Evolutionary conservation across 2,329 filamentous ascomycete genomes (phyloP).

Genomic region (Dendryphion nanum): DNA sequence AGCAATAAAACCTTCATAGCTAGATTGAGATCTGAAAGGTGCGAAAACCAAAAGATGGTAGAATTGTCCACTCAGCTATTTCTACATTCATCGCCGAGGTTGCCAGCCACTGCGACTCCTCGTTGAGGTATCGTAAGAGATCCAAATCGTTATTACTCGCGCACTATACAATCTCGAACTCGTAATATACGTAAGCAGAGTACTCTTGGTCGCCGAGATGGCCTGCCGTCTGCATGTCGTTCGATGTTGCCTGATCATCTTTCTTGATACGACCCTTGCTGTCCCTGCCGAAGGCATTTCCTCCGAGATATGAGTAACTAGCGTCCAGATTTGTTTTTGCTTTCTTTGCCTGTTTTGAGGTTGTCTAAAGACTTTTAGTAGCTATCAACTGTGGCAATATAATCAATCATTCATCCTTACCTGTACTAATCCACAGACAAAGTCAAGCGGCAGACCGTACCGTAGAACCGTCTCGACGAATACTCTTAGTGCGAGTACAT

Average conservation of each 20-base stretch:
- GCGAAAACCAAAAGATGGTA: background rate
- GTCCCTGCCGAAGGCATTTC: slow-evolving; percentile 90
- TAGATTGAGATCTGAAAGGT: no score
- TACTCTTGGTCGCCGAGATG: slow-evolving; percentile 77
- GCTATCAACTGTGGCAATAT: background rate
- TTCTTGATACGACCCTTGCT: slow-evolving; percentile 91
- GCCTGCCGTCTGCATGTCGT: slow-evolving; percentile 78
- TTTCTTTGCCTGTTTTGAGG: slow-evolving; percentile 77
- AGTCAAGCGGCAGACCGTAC: slow-evolving; percentile 89
- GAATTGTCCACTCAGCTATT: slow-evolving; percentile 1
- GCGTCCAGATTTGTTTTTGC: slow-evolving; percentile 66
- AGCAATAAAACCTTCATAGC: no score
- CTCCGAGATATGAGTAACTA: slow-evolving; percentile 86
- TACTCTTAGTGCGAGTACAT: slow-evolving; percentile 84
- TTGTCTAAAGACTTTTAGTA: slow-evolving; percentile 59
- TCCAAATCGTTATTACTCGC: slow-evolving; percentile 2
- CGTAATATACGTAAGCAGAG: slow-evolving; percentile 95
- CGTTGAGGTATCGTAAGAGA: no score
- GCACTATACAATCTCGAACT: slow-evolving; percentile 68
- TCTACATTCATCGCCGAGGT: slow-evolving; percentile 2
- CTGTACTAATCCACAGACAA: slow-evolving; percentile 80
- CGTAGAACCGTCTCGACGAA: slow-evolving; percentile 98
- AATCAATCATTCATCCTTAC: slow-evolving; percentile 51
- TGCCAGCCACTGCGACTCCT: no score
- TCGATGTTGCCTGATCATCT: slow-evolving; percentile 76